A percentile compares a stretch with the other conserved stretches of the same genome.
phyloP scores from a whole-genome alignment of 768 basidiomycete species.

The Terana coerulea region DNA sequence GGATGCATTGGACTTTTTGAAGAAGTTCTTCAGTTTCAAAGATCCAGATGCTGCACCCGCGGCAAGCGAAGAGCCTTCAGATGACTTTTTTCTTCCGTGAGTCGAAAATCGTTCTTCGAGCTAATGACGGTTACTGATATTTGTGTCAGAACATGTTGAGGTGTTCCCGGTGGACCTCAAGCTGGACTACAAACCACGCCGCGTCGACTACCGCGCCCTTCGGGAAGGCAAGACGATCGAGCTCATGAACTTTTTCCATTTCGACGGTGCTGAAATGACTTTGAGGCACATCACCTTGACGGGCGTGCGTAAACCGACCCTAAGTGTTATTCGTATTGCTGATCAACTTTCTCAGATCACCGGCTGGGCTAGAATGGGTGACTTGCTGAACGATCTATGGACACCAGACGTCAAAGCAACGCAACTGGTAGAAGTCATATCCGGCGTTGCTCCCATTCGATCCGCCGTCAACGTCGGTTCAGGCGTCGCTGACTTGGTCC shows the following conservation, averaged over 20 bases:
- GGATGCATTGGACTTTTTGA: conserved; percentile 96
- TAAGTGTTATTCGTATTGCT: not conserved
- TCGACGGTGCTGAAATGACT: conserved; percentile 98
- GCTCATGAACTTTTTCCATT: conserved; percentile 99
- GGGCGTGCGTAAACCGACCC: conserved; percentile 59
- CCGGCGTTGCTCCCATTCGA: conserved; percentile 93
- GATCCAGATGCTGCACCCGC: conserved; percentile 45
- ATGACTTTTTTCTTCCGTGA: conserved; percentile 74
- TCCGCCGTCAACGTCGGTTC: conserved; percentile 97
- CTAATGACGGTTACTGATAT: not conserved
- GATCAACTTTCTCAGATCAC: conserved; percentile 55
- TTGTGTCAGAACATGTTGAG: conserved; percentile 76
- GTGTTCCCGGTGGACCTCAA: conserved; percentile 94
- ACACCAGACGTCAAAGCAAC: conserved; percentile 99
- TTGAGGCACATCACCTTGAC: conserved; percentile 87
- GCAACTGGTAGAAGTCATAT: conserved; percentile 94
- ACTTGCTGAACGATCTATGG: conserved; percentile 96
- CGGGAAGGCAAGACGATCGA: conserved; percentile 91
- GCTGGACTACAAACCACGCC: conserved; percentile 96
- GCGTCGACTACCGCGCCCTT: conserved; percentile 91
- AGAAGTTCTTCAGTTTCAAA: conserved; percentile 92
- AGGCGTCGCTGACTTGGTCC: conserved; percentile 91
- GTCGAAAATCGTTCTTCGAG: conserved; percentile 22
- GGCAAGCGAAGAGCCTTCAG: conserved; percentile 32
- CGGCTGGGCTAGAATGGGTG: conserved; percentile 88